Conservation (phyloP, 2,329 filamentous ascomycete species). For the Phaeoacremonium minimum region DNA sequence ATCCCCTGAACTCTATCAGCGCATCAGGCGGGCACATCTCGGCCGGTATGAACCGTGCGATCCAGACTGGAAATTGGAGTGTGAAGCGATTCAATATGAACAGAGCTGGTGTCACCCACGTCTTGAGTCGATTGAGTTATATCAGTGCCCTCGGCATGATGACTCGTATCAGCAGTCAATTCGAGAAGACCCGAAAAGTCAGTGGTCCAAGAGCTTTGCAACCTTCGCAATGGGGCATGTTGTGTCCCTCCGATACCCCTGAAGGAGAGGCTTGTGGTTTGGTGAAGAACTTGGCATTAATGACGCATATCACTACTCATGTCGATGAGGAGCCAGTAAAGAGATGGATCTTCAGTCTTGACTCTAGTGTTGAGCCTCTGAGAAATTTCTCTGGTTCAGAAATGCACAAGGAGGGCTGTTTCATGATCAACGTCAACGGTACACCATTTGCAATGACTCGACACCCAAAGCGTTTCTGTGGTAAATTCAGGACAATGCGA, state of each 20-base stretch:
- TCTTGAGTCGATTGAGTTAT: slow-evolving; percentile 91
- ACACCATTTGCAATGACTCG: slow-evolving; percentile 86
- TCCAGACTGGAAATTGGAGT: slow-evolving; percentile 97
- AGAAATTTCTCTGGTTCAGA: slow-evolving; percentile 71
- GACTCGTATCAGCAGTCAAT: slow-evolving; percentile 97
- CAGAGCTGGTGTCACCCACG: slow-evolving; percentile 91
- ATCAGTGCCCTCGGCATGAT: slow-evolving; percentile 98
- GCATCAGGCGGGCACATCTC: slow-evolving; percentile 86
- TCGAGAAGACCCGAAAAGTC: slow-evolving; percentile 97
- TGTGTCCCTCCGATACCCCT: slow-evolving; percentile 94
- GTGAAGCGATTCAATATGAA: slow-evolving; percentile 99
- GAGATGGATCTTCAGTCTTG: slow-evolving; percentile 80
- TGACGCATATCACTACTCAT: slow-evolving; percentile 98
- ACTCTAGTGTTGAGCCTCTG: slow-evolving; percentile 76
- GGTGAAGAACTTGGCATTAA: slow-evolving; percentile 95
- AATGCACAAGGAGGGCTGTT: slow-evolving; percentile 78
- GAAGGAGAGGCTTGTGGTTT: slow-evolving; percentile 98
- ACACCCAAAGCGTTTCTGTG: slow-evolving; percentile 80
- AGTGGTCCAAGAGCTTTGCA: slow-evolving; percentile 93
- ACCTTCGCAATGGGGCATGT: slow-evolving; percentile 96
- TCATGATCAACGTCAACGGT: slow-evolving; percentile 92
- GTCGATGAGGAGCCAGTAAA: slow-evolving; percentile 89
- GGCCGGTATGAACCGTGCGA: slow-evolving; percentile 88
- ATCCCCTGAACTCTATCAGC: slow-evolving; percentile 79
- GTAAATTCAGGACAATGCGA: slow-evolving; percentile 79